Evolutionary conservation across 2,329 filamentous ascomycete genomes (phyloP), one percentile per base, ranked within the genome.

Genomic region (Pestalotiopsis sp.): DNA sequence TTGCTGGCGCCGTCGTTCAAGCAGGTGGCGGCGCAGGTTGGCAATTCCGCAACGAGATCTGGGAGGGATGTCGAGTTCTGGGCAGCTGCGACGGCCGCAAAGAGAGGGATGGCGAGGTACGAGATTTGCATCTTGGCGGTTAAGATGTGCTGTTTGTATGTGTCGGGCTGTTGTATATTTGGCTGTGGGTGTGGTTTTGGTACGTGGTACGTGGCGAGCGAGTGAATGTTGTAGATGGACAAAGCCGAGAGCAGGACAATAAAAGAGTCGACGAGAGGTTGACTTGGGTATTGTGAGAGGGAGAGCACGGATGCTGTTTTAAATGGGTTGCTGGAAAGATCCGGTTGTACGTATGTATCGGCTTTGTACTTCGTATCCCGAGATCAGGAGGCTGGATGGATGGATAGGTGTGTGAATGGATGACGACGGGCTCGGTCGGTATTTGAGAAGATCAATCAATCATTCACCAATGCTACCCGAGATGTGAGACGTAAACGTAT

Each of bases 11-110:
- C 71, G 2, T 56, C 49, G 12, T 64, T 38, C 56, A 77, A 71
- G 64, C 77, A 79, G 2, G 68, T 60, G 5, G 73, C 62, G 58
- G 77, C 77, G 69, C 77, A 79, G 49, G 66, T 41, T 13, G 77
- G 77, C 7, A 79, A 70, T 61, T 76, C 69, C 6, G 74, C 71
- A 14, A 79, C 74, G 27, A 77, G 72, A 41, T 72, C 72, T 3
- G 77, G 70, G 17, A 79, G 71, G 68, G 72, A 72, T 3, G 65
- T 38, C 49, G 71, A 62, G 14, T 65, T 72, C 31, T 74, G 73
- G 14, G 72, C 72, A 13, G 70, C 60, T 9, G 68, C 72, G 45
- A 71, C 63, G 67, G 73, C 74, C 52, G 68, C 75, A 65, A 75
- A 73, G 38, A 76, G 68, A n/a, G 74, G 71, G 1, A 75, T 23